phyloP scores from a whole-genome alignment of 371 early-diverging fungal genomes.

The Mucor velutinosus region DNA sequence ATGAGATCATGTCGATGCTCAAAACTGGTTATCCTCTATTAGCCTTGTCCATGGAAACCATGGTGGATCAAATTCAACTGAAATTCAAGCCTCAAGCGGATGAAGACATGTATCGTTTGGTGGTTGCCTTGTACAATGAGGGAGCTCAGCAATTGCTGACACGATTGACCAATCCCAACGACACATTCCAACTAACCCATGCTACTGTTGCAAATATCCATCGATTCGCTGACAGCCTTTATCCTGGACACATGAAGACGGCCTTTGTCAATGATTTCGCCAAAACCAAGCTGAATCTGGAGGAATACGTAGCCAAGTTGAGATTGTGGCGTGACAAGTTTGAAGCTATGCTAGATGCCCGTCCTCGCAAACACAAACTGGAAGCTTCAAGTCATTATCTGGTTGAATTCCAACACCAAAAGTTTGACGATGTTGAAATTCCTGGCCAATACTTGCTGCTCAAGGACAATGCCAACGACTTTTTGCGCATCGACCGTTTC shows the following conservation, averaged over 20 bases:
- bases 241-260: conserved; percentile 74
- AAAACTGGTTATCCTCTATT: conserved; percentile 95
- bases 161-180: conserved; percentile 67
- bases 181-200: conserved; percentile 66
- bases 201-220: conserved; percentile 82
- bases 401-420: conserved; percentile 96
- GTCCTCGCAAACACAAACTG: conserved; percentile 80
- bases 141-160: conserved; percentile 78
- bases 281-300: conserved; percentile 72
- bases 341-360: conserved; percentile 79
- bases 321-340: conserved; percentile 89
- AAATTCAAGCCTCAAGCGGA: conserved; percentile 92
- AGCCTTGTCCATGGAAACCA: conserved; percentile 95
- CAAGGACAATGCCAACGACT: conserved; percentile 86
- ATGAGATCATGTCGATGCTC: conserved; percentile 94
- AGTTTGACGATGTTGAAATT: conserved; percentile 97
- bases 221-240: conserved; percentile 84
- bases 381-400: conserved; percentile 89
- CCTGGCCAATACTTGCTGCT: conserved; percentile 94
- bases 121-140: conserved; percentile 88
- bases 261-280: conserved; percentile 93
- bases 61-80: conserved; percentile 94
- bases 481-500: conserved; percentile 94
- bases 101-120: conserved; percentile 94
- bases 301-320: conserved; percentile 81